phyloP scores from a whole-genome alignment of 352 stramenopile species.

The Phytophthora ramorum region DNA sequence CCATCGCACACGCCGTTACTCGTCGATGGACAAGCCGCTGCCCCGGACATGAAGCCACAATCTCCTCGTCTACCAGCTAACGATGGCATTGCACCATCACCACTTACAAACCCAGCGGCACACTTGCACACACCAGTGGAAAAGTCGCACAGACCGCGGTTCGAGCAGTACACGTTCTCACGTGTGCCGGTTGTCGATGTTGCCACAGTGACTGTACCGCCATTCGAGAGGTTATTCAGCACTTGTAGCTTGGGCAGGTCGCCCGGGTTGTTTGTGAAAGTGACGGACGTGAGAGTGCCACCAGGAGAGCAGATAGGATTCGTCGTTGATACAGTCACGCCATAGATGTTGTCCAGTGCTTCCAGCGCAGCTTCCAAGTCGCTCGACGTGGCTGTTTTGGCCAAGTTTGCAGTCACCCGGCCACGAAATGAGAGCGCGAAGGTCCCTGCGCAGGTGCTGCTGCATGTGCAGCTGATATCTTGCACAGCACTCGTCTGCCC shows the following conservation, averaged over 20 bases:
- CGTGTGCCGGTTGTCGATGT: slow-evolving; percentile 47
- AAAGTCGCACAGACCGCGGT: slow-evolving; percentile 74
- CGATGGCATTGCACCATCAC: slow-evolving; percentile 47
- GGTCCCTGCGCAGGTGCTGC: slow-evolving; percentile 47
- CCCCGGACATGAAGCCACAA: slow-evolving; percentile 46
- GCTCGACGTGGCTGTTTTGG: slow-evolving; percentile 37
- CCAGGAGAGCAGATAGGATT: slow-evolving; percentile 45
- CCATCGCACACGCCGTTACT: slow-evolving; percentile 47
- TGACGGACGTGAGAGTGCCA: slow-evolving; percentile 59
- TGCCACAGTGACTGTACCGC: slow-evolving; percentile 9
- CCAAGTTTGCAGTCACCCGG: slow-evolving; percentile 63
- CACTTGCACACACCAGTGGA: slow-evolving; percentile 79
- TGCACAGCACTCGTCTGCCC: slow-evolving; percentile 51
- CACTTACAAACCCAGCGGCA: slow-evolving; percentile 61
- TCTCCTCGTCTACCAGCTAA: slow-evolving; percentile 45
- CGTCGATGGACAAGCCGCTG: slow-evolving; percentile 46
- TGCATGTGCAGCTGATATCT: slow-evolving; percentile 58
- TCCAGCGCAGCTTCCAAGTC: slow-evolving; percentile 61
- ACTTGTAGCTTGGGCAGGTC: slow-evolving; percentile 60
- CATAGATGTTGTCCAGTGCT: slow-evolving; percentile 62
- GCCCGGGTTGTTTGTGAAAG: slow-evolving; percentile 77
- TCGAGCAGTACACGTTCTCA: slow-evolving; percentile 84
- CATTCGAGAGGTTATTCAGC: slow-evolving; percentile 46
- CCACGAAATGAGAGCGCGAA: slow-evolving; percentile 76
- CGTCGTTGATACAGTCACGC: slow-evolving; percentile 40